Evolutionary conservation across 2,329 filamentous ascomycete genomes (phyloP), one percentile per base, ranked within the genome.

Genomic region (Aspergillus hortae): DNA sequence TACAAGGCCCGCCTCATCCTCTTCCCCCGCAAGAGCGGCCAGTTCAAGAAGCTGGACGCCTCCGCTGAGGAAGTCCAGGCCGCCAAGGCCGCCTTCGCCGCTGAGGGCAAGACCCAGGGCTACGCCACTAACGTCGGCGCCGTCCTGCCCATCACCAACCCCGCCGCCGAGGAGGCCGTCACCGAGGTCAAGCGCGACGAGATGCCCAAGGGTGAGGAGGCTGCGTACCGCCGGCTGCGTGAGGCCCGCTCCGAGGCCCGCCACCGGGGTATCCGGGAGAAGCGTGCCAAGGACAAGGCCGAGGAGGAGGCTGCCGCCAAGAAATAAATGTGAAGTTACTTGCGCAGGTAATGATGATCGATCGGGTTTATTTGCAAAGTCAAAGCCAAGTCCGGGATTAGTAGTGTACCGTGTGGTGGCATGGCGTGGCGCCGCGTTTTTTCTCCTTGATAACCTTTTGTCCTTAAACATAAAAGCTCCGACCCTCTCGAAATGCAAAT

Each of bases 1-100:
- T 99, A 96, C 91, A 89, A 88, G 82, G 85, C 88, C 74, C 90
- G 91, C 74, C 82, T 99, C 73, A 96, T 99, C 77, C 85, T 99
- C 75, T 96, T 99, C 85, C 94, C 94, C 75, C 90, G 91, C 84
- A 91, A 90, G 80, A 85, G 85, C 75, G 92, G 92, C 80, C 86
- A 94, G 80, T 85, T 87, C 80, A 96, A 96, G 90, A 88, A 88
- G 76, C 89, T 89, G 77, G 90, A 96, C 80, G 87, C 87, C 61
- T 82, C 87, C 77, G 89, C 89, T 74, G 89, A 92, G 71, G 86
- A 88, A 58, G 86, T 94, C 79, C 87, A 85, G 74, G 77, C 86
- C 68, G 84, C 84, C 74, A 77, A 82, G 71, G 82, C 79, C 72
- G 77, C 79, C 65, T 71, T 70, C 58, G 66, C 67, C 44, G 64